Evolutionary conservation across 805 yeast species (phyloP), one percentile per base, ranked within the genome.

Genomic region (Candida palmyrensis): DNA sequence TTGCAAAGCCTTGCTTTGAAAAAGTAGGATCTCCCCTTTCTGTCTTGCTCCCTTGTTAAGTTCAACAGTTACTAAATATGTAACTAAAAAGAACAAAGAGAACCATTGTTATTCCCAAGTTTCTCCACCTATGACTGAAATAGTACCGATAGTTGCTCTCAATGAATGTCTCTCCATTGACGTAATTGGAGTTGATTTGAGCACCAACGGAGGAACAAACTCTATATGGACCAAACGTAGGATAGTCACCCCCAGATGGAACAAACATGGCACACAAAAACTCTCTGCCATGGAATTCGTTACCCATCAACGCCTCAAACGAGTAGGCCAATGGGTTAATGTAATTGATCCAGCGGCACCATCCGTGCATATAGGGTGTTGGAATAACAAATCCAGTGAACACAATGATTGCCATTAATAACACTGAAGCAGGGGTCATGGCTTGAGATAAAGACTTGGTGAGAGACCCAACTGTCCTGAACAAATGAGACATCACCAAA

Each of bases 1-100:
- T 32, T 53, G 62, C 49, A 77, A 58, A 32, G 74, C 61, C 3
- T 70, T 57, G 29, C 58, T 56, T 48, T 73, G 77, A 64, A 76
- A 81, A 19, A 82, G 66, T 39, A 79, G 57, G 21, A 80, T 66
- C 54, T 82, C 89, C 65, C 88, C 89, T 57, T 76, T 76, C 54
- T 76, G 83, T 62, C 68, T 66, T 2, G 83, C 75, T 51, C 79
- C 77, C 48, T 69, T 72, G 45, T 76, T 75, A 41, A 47, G 57
- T 51, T 82, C 89, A 33, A 75, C 68, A 38, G 75, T 60, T 2
- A 59, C 22, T 38, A 82, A 52, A 50, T 82, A 80, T 8, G 72
- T 62, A 33, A 43, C 47, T 34, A 79, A 62, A 55, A 82, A 78
- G 53, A 77, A 67, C 27, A 79, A 38, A 17, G 58, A 55, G 49